phyloP scores from a whole-genome alignment of 2,329 filamentous ascomycete genomes.

The Botryotinia convoluta region DNA sequence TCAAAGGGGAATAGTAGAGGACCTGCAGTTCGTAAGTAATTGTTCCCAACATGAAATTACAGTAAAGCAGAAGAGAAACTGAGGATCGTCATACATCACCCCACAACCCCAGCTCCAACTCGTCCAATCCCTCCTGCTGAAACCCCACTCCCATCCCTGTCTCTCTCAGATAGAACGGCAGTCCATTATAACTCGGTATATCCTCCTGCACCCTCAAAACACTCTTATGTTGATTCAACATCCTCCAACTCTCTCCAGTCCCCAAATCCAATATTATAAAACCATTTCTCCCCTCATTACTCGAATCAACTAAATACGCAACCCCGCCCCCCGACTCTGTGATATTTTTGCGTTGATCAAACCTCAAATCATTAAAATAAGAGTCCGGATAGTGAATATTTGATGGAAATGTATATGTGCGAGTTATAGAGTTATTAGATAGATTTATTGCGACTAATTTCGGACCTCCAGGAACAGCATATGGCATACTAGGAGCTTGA shows the following conservation, averaged over 20 bases:
- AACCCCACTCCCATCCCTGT: conserved; percentile 32
- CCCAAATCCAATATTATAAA: conserved; percentile 46
- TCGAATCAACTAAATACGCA: conserved; percentile 47
- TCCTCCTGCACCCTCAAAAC: not conserved
- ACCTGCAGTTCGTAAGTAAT: conserved; percentile 27
- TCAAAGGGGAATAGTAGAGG: conserved; percentile 46
- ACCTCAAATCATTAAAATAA: conserved; percentile 48
- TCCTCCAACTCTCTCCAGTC: conserved; percentile 44
- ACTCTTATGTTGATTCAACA: conserved; percentile 29
- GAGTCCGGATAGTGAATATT: conserved; percentile 46
- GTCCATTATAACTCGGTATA: conserved; percentile 36
- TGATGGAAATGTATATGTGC: conserved; percentile 44
- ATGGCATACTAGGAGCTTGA: conserved; percentile 42
- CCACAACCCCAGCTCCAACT: conserved; percentile 35
- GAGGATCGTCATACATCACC: conserved; percentile 30
- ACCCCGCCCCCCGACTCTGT: conserved; percentile 43
- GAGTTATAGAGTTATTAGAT: conserved; percentile 36
- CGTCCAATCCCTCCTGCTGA: conserved; percentile 39
- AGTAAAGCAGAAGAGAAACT: not conserved
- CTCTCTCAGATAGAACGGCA: conserved; percentile 37
- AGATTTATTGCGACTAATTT: conserved; percentile 41
- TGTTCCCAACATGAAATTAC: not conserved
- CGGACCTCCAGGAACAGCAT: conserved; percentile 46
- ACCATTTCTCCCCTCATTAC: conserved; percentile 45
- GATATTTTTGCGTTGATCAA: conserved; percentile 44